Conservation (phyloP, 768 basidiomycete genomes). For the Grammothele lineata region DNA sequence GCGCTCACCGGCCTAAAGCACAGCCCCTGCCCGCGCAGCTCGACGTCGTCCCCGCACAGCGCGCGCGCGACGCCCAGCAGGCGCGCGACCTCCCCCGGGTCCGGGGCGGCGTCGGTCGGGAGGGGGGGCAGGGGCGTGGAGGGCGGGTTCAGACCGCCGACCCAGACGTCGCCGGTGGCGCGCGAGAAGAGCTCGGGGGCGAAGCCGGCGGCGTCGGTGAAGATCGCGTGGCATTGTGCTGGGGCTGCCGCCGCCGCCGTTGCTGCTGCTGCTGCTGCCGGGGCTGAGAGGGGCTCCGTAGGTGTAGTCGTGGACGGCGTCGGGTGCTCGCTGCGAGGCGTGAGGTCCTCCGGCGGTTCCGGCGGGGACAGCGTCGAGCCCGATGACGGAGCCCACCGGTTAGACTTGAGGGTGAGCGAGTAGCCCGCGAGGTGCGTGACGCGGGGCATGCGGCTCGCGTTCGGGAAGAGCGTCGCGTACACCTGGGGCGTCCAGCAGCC, state of each 20-base stretch:
- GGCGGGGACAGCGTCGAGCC: not conserved
- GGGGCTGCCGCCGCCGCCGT: not conserved
- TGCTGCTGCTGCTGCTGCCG: not conserved
- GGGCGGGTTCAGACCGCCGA: conserved; percentile 29
- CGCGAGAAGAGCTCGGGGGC: conserved; percentile 31
- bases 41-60: conserved; percentile 21
- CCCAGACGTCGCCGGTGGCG: conserved; percentile 26
- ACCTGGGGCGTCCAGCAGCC: conserved; percentile 35
- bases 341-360: not conserved
- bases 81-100: conserved; percentile 6
- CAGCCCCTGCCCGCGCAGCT: conserved; percentile 22
- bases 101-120: conserved; percentile 16
- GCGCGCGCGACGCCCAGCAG: conserved; percentile 13
- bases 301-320: not conserved
- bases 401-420: conserved; percentile 24
- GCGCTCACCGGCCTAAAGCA: conserved; percentile 34
- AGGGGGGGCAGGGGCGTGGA: conserved; percentile 21
- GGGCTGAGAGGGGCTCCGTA: not conserved
- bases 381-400: conserved; percentile 21
- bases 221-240: conserved; percentile 27
- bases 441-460: conserved; percentile 24
- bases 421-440: conserved; percentile 27
- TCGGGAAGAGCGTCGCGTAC: conserved; percentile 28
- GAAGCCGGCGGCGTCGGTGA: conserved; percentile 27
- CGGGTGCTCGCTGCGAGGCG: not conserved